Conservation (phyloP, 1,139 yeast species). For the Protomyces macrosporus region DNA sequence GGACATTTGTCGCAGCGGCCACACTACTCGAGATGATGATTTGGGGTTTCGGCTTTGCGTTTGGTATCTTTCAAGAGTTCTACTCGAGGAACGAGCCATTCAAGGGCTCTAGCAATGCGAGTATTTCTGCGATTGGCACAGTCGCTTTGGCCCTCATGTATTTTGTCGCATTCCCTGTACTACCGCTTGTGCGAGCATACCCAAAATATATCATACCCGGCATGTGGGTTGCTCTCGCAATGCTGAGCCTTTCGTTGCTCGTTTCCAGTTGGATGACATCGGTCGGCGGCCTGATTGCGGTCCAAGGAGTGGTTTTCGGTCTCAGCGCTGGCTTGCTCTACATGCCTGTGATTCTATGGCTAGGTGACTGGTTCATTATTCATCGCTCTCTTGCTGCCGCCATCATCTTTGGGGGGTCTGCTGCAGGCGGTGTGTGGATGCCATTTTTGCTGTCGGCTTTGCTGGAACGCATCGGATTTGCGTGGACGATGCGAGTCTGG, state of each 20-base stretch:
- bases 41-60: conserved; percentile 21
- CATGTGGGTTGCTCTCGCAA: conserved; percentile 6
- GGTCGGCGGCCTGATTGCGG: conserved; percentile 5
- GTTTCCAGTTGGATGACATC: conserved; percentile 5
- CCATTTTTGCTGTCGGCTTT: conserved; percentile 55
- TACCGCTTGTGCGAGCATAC: conserved; percentile 5
- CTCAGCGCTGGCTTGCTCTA: conserved; percentile 10
- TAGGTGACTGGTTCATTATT: conserved; percentile 46
- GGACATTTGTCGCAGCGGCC: conserved; percentile 6
- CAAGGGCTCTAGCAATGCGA: not conserved
- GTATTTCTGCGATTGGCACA: conserved; percentile 13
- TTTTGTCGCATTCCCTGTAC: conserved; percentile 4
- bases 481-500: conserved; percentile 17
- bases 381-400: conserved; percentile 60
- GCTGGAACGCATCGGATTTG: conserved; percentile 49
- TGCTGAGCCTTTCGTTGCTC: not conserved
- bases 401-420: conserved; percentile 62
- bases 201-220: conserved; percentile 8
- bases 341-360: conserved; percentile 19
- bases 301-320: conserved; percentile 15
- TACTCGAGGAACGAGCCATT: conserved; percentile 3
- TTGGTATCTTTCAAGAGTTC: conserved; percentile 17
- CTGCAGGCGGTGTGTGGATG: conserved; percentile 60
- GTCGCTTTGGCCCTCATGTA: conserved; percentile 16
- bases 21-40: conserved; percentile 17